Base-by-base conservation (phyloP, 139 green algal species). In the Diplosphaera chodatii region DNA sequence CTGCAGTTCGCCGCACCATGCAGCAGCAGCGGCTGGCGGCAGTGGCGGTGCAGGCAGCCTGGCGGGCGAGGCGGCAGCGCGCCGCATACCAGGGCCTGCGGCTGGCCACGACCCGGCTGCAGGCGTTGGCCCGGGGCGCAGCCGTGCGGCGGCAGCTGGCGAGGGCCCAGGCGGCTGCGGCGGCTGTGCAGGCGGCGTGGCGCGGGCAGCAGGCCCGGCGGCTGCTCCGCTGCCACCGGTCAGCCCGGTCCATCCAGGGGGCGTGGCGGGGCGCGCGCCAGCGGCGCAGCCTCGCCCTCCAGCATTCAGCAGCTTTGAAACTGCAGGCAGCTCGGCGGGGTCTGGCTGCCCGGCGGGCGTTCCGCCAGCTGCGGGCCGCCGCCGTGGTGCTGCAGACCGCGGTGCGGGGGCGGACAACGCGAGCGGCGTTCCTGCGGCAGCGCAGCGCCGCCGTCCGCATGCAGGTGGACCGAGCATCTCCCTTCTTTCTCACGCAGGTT, bases 11-110 rank as follows among this genome's bases (percentile, higher is more conserved):
- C 3, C 48, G 48, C 10, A 3, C 8, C 10, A 4, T 59, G 3
- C 8, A 4, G 10, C 8, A 18, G 16, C 48, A 27, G 48, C 48
- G 48, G 48, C 4, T 25, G 48, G 48, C 48, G 16, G 48, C 48
- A 23, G 25, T 25, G 3, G 16, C 16, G 8, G 48, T 59, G 10
- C 48, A 59, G 77, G 78, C 83, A 1, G 68, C 41, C 0, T 85
- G 77, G 74, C 66, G 84, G 0, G 78, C 79, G 16, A 27, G 13
- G 22, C 1, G 16, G 18, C 16, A 23, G 16, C 48, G 48, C 13
- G 13, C 13, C 10, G 48, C 48, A 3, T 25, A 29, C 1, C 21
- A 18, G 32, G 1, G 31, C 1, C 3, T 16, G 22, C 13, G 28
- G 6, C 25, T 15, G 6, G 27, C 59, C 5, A n/a, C 59, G 2